Evolutionary conservation across 2,329 filamentous ascomycete species (phyloP).

Genomic region (Cladosporium phlei): DNA sequence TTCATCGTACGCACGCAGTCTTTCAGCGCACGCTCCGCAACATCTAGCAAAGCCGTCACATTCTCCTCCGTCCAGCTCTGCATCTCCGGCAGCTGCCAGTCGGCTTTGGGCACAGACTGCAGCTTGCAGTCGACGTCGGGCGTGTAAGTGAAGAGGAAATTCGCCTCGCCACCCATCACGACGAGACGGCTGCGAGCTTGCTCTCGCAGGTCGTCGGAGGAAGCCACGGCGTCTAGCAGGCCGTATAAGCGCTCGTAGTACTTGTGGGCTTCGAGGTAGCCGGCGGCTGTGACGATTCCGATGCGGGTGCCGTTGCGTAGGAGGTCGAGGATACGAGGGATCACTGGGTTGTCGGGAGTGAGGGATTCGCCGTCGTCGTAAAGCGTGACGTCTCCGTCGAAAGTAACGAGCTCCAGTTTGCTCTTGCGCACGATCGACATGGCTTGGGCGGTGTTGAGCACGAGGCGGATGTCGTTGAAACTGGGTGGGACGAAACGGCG

Average conservation of each 20-base stretch:
- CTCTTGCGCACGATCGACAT: conserved; percentile 78
- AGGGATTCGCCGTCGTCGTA: conserved; percentile 79
- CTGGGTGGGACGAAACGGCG: conserved; percentile 90
- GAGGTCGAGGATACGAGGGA: conserved; percentile 63
- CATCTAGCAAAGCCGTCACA: conserved; percentile 76
- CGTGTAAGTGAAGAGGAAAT: conserved; percentile 84
- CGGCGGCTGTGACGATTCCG: conserved; percentile 93
- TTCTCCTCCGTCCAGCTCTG: conserved; percentile 68
- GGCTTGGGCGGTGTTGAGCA: conserved; percentile 90
- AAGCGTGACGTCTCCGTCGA: conserved; percentile 94
- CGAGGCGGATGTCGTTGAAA: conserved; percentile 91
- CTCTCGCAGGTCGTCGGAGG: conserved; percentile 56
- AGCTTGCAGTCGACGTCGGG: conserved; percentile 62
- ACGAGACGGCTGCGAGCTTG: conserved; percentile 73
- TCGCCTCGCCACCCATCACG: conserved; percentile 92
- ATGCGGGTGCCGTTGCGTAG: conserved; percentile 75
- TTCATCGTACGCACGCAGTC: conserved; percentile 77
- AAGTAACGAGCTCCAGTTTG: conserved; percentile 79
- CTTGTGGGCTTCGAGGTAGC: conserved; percentile 79
- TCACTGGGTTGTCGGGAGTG: conserved; percentile 69
- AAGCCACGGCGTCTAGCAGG: conserved; percentile 72
- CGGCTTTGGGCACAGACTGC: conserved; percentile 55
- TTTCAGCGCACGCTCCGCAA: conserved; percentile 76
- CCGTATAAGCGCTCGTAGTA: conserved; percentile 87
- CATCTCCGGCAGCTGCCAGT: conserved; percentile 78